phyloP scores from a whole-genome alignment of 495 filamentous ascomycete genomes.

The Annulohypoxylon maeteangense region DNA sequence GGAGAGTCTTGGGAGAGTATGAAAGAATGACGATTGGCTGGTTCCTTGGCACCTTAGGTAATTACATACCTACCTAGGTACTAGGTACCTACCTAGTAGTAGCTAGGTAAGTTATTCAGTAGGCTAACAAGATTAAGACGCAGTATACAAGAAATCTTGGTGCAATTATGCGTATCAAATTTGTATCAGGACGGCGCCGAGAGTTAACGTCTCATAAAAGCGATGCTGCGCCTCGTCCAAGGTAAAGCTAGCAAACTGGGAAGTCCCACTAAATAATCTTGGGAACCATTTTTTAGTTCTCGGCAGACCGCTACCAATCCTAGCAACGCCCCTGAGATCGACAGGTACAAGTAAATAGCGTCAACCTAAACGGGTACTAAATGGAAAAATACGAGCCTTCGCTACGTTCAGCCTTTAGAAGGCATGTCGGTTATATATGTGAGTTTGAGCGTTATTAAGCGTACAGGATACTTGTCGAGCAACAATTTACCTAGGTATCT shows the following conservation, averaged over 20 bases:
- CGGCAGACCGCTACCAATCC: slow-evolving; percentile 6
- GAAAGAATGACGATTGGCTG: background rate
- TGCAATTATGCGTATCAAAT: background rate
- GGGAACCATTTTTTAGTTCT: slow-evolving; percentile 12
- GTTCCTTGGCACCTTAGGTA: background rate
- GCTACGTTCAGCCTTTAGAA: background rate
- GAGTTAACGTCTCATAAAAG: slow-evolving; percentile 22
- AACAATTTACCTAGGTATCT: no score
- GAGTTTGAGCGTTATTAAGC: background rate
- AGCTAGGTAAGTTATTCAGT: background rate
- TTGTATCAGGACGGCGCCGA: slow-evolving; percentile 18
- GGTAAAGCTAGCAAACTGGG: slow-evolving; percentile 18
- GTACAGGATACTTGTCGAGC: no score
- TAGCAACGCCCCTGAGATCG: slow-evolving; percentile 16
- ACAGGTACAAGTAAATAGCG: slow-evolving; percentile 35
- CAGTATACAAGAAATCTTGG: background rate
- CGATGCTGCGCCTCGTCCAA: slow-evolving; percentile 33
- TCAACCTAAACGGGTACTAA: slow-evolving; percentile 2
- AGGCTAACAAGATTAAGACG: background rate
- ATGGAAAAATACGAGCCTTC: background rate
- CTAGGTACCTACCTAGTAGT: background rate
- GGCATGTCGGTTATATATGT: background rate
- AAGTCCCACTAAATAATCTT: slow-evolving; percentile 5
- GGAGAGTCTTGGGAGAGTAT: background rate
- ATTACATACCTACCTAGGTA: slow-evolving; percentile 9